Evolutionary conservation across 2,329 filamentous ascomycete species (phyloP).

Genomic region (Polychaeton citri): DNA sequence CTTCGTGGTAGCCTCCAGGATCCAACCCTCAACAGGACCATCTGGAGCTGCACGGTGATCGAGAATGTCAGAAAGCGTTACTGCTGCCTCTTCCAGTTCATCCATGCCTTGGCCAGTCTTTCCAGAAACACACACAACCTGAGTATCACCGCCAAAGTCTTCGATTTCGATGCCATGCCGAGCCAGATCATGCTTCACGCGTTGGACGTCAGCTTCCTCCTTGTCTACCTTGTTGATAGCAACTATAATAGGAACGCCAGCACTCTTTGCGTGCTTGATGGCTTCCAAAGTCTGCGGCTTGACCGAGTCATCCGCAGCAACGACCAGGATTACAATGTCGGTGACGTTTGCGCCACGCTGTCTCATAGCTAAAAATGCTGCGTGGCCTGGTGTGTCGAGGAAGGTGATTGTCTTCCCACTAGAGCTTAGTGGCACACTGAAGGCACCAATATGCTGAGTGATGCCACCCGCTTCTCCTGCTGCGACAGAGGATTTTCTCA

Average conservation of each 20-base stretch:
- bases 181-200: constrained; percentile 78
- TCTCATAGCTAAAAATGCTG: constrained; percentile 90
- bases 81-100: constrained; percentile 79
- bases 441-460: constrained; percentile 96
- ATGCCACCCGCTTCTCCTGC: constrained; percentile 91
- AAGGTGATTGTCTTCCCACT: constrained; percentile 88
- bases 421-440: constrained; percentile 69
- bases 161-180: constrained; percentile 80
- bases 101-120: constrained; percentile 88
- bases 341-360: constrained; percentile 91
- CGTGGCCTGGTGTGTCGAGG: constrained; percentile 90
- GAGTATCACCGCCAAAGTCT: constrained; percentile 87
- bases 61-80: constrained; percentile 75
- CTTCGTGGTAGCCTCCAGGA: constrained; percentile 85
- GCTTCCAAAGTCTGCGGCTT: constrained; percentile 96
- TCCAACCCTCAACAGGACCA: constrained; percentile 78
- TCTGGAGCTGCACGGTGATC: constrained; percentile 72
- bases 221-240: constrained; percentile 98
- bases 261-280: constrained; percentile 77
- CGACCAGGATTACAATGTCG: constrained; percentile 89
- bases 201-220: constrained; percentile 62
- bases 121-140: constrained; percentile 80
- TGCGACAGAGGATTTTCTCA: constrained; percentile 84
- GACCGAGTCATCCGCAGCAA: constrained; percentile 92
- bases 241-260: constrained; percentile 89